Conservation (phyloP, 225 moss, liverwort and hornwort species). For the Pleurozium schreberi region DNA sequence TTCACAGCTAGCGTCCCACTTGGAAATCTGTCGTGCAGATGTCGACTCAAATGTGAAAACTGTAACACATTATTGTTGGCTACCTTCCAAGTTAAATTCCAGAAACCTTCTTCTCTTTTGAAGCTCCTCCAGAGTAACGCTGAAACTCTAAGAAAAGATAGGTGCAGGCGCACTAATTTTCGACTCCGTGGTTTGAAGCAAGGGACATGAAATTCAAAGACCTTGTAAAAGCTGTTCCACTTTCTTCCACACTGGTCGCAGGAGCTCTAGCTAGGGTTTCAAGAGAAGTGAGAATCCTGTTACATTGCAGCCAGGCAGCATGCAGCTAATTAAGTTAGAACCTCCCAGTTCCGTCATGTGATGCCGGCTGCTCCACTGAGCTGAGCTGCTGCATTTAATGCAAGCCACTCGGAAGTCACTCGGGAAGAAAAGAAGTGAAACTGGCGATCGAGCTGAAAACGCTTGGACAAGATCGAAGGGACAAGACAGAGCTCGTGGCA, state of each 20-base stretch:
- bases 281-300: neutral
- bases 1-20: neutral
- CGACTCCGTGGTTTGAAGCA: neutral
- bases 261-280: neutral
- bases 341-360: neutral
- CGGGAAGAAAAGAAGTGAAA: neutral
- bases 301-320: neutral
- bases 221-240: neutral
- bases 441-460: neutral
- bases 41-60: neutral
- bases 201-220: neutral
- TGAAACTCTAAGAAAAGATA: no score
- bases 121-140: neutral
- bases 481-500: neutral
- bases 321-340: neutral
- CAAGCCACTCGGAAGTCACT: neutral
- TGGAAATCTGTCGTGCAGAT: neutral
- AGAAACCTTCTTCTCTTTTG: neutral
- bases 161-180: neutral
- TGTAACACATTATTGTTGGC: neutral
- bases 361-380: neutral
- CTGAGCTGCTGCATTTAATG: neutral
- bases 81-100: neutral
- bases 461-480: neutral
- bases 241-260: neutral